These are phyloP conservation scores for Hirschioporus abietinus DNA, from an alignment of 768 basidiomycete genomes.

Conservation along the genomic window DNA sequence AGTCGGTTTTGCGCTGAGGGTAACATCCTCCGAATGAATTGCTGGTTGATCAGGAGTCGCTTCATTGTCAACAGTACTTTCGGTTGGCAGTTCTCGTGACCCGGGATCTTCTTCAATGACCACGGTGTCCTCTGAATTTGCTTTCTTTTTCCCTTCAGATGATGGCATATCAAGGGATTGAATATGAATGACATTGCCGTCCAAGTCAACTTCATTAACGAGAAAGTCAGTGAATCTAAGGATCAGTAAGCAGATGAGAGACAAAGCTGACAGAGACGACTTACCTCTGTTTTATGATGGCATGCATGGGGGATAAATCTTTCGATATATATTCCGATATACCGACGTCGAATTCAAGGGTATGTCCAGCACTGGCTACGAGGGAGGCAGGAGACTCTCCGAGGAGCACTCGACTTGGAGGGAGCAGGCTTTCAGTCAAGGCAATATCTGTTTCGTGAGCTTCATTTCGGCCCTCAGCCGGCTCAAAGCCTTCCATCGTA, in stretches of 20 bases:
- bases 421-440: slow-evolving; percentile 33
- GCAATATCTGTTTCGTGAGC: slow-evolving; percentile 8
- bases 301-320: slow-evolving; percentile 68
- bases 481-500: not conserved
- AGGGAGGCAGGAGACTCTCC: slow-evolving; percentile 49
- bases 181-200: slow-evolving; percentile 74
- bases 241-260: slow-evolving; percentile 10
- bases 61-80: not conserved
- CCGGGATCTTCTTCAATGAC: not conserved
- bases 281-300: slow-evolving; percentile 96
- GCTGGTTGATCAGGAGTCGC: not conserved
- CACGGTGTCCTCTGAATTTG: not conserved
- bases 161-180: slow-evolving; percentile 73
- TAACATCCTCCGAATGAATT: not conserved
- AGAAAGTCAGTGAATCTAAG: slow-evolving; percentile 93
- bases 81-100: not conserved
- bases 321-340: slow-evolving; percentile 81
- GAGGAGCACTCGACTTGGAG: slow-evolving; percentile 70
- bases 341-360: slow-evolving; percentile 78
- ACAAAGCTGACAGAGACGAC: slow-evolving; percentile 14
- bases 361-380: slow-evolving; percentile 44
- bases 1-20: not conserved
- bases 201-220: slow-evolving; percentile 85
- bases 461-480: not conserved
- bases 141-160: slow-evolving; percentile 38